Percentiles rank a stretch among this genome's conserved stretches.
These are phyloP conservation scores for Aurantiochytrium sp. DNA, from an alignment of 108 stramenopile species.

Conservation along the genomic window DNA sequence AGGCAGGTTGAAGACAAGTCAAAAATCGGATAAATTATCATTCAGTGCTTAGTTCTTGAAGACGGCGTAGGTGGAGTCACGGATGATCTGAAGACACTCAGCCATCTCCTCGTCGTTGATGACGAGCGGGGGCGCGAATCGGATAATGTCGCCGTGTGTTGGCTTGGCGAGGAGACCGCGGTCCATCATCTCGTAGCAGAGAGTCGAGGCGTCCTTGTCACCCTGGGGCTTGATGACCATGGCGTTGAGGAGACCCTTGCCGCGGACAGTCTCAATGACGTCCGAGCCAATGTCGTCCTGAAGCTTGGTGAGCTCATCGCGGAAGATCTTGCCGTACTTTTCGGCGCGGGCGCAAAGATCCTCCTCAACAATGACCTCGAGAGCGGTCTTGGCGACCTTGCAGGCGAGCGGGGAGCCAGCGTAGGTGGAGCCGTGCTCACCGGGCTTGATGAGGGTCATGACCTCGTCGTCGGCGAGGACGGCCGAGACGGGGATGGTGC, in stretches of 20 bases:
- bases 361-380: constrained; percentile 89
- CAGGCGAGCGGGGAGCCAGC: constrained; percentile 98
- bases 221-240: constrained; percentile 74
- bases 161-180: constrained; percentile 94
- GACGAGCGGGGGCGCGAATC: constrained; percentile 90
- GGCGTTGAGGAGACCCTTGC: constrained; percentile 89
- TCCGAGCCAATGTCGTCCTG: constrained; percentile 43
- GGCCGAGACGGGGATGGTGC: constrained; percentile 89
- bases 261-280: constrained; percentile 69
- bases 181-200: constrained; percentile 79
- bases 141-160: constrained; percentile 96
- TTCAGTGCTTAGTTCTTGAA: background rate
- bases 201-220: constrained; percentile 82
- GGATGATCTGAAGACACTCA: constrained; percentile 65
- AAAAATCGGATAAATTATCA: background rate
- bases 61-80: background rate
- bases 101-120: constrained; percentile 80
- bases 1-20: background rate
- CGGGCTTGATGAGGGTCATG: constrained; percentile 90
- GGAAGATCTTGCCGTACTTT: constrained; percentile 73
- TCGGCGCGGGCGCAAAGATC: constrained; percentile 71
- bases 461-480: constrained; percentile 89
- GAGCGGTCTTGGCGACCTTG: constrained; percentile 86
- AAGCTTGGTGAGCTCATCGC: constrained; percentile 59
- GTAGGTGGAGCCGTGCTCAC: constrained; percentile 98